phyloP scores from a whole-genome alignment of 2,329 filamentous ascomycete genomes.

The Xylaria sp. region DNA sequence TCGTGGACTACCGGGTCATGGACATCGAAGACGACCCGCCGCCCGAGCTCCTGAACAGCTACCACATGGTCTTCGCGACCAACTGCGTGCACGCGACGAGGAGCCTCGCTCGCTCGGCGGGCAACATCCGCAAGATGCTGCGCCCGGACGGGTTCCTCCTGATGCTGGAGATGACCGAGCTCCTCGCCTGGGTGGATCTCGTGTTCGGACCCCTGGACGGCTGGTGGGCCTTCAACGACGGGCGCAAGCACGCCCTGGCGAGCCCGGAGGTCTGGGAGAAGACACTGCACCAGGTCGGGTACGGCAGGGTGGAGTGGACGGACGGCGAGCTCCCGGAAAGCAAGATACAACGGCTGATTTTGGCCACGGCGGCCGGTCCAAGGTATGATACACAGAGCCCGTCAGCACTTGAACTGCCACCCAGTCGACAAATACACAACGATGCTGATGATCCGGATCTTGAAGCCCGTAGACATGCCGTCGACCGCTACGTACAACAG shows the following conservation, averaged over 20 bases:
- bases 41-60: slow-evolving; percentile 18
- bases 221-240: slow-evolving; percentile 41
- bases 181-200: slow-evolving; percentile 35
- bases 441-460: no score
- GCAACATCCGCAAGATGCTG: slow-evolving; percentile 34
- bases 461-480: no score
- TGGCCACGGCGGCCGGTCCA: no score
- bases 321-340: no score
- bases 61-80: slow-evolving; percentile 39
- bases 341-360: no score
- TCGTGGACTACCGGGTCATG: slow-evolving; percentile 34
- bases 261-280: slow-evolving; percentile 27
- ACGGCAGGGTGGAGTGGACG: slow-evolving; percentile 32
- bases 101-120: slow-evolving; percentile 25
- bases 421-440: no score
- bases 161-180: slow-evolving; percentile 37
- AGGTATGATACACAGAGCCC: no score
- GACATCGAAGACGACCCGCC: slow-evolving; percentile 36
- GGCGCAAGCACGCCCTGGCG: slow-evolving; percentile 28
- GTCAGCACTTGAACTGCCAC: no score
- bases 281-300: slow-evolving; percentile 26
- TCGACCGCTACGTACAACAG: no score
- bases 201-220: slow-evolving; percentile 41
- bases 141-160: slow-evolving; percentile 34
- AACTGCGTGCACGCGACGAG: slow-evolving; percentile 44